Percentiles rank a stretch among this genome's conserved stretches.
These are phyloP conservation scores for Daldinia concentrica DNA, from an alignment of 495 filamentous ascomycete genomes.

Conservation along the genomic window DNA sequence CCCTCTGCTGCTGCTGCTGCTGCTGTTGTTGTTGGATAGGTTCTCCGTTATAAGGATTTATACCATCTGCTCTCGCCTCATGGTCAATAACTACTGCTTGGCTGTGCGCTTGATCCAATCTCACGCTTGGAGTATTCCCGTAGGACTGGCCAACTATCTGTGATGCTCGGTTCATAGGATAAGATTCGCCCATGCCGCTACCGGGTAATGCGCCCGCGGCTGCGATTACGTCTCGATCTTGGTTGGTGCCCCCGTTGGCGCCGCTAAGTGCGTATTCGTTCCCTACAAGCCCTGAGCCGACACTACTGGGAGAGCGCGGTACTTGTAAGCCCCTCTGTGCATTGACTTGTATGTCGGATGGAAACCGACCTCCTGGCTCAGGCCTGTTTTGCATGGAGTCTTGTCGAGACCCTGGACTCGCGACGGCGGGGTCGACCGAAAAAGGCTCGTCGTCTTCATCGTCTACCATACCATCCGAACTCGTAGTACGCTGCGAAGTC, in stretches of 20 bases:
- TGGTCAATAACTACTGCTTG: constrained; percentile 51
- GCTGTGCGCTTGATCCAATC: constrained; percentile 48
- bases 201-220: constrained; percentile 63
- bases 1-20: constrained; percentile 16
- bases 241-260: constrained; percentile 21
- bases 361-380: constrained; percentile 88
- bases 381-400: constrained; percentile 67
- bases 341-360: constrained; percentile 83
- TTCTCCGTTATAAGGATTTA: constrained; percentile 57
- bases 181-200: constrained; percentile 49
- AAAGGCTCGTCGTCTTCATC: constrained; percentile 93
- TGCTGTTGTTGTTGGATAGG: constrained; percentile 39
- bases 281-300: constrained; percentile 68
- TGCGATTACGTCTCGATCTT: constrained; percentile 66
- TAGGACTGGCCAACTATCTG: constrained; percentile 45
- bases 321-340: constrained; percentile 75
- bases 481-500: constrained; percentile 68
- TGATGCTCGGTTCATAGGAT: constrained; percentile 26
- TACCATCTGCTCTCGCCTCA: constrained; percentile 54
- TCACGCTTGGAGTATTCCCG: constrained; percentile 46
- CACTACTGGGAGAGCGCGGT: constrained; percentile 79
- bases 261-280: constrained; percentile 36
- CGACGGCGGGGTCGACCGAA: constrained; percentile 64
- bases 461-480: constrained; percentile 76
- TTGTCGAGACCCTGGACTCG: constrained; percentile 54